Evolutionary conservation across 768 basidiomycete genomes (phyloP), one percentile per base, ranked within the genome.

Genomic region (Gymnopilus junonius): DNA sequence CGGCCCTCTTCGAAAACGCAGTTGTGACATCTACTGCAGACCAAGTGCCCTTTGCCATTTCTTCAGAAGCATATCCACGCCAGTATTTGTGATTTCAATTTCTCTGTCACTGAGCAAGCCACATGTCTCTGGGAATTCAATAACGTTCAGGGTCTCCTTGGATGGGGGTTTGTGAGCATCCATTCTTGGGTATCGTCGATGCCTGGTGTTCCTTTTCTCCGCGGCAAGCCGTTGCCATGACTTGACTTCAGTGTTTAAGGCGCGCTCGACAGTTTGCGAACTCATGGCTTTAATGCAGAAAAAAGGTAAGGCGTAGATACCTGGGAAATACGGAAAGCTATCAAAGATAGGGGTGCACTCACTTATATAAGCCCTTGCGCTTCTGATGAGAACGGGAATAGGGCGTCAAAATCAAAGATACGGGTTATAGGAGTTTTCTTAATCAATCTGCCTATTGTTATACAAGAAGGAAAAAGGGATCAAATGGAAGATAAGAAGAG

Each of bases 1-100:
- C 83, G 0, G 93, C 93, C 45, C 92, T 79, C 74, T 93, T 93
- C 67, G 83, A 87, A 74, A 89, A 94, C 0, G 92, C 90, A 0
- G 79, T 86, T 0, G 88, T 89, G 3, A 92, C 91, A 15, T 85
- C 84, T 1, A 91, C 83, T 2, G 90, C 78, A 1, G 89, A 81
- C 87, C 87, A 92, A 48, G 77, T 72, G 3, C 80, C 81, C 0
- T 68, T 74, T 14, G 83, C 84, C 11, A 94, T 34, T 83, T 88
- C 29, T 75, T 60, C 35, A 93, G 76, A 3, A 93, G 72, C 8
- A 72, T 66, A 17, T 79, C 75, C 5, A 85, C 76, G 4, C 77
- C 62, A 0, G 82, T 74, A 45, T 78, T 79, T 1, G 83, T n/a
- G n/a, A n/a, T n/a, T n/a, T n/a, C n/a, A n/a, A n/a, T n/a, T n/a